Percentiles rank a stretch among this genome's conserved stretches.
Conservation (phyloP, 2,329 filamentous ascomycete species). For the Paracoccidioides brasiliensis region DNA sequence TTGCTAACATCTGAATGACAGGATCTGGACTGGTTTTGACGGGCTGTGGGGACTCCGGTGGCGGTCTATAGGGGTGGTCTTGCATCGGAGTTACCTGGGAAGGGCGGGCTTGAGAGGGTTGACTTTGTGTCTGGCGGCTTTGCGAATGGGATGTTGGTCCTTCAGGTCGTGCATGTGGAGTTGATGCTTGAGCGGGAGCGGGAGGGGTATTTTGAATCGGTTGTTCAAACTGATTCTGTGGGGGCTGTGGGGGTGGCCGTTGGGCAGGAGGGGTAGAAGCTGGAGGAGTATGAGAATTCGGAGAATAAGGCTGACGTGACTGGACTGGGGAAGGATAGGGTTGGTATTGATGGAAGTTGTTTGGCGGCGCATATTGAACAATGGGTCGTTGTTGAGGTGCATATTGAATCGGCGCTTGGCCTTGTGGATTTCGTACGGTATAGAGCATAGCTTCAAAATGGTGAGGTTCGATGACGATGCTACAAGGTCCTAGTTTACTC, state of each 20-base stretch:
- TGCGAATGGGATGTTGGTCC: slow-evolving; percentile 1
- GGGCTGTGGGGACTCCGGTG: slow-evolving; percentile 16
- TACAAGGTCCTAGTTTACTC: slow-evolving; percentile 43
- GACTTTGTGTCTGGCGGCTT: slow-evolving; percentile 2
- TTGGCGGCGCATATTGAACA: slow-evolving; percentile 30
- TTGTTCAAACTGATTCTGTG: background rate
- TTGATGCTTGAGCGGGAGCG: background rate
- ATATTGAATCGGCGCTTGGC: slow-evolving; percentile 27
- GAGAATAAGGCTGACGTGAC: slow-evolving; percentile 16
- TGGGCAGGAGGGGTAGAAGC: background rate
- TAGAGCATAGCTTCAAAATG: slow-evolving; percentile 47
- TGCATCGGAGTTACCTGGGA: slow-evolving; percentile 3
- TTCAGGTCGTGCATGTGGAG: background rate
- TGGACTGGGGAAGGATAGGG: slow-evolving; percentile 23
- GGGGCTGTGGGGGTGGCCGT: background rate
- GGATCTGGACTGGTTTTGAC: slow-evolving; percentile 36
- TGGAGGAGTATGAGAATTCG: slow-evolving; percentile 14
- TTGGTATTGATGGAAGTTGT: slow-evolving; percentile 31
- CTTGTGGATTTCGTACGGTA: slow-evolving; percentile 39
- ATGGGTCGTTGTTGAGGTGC: slow-evolving; percentile 28
- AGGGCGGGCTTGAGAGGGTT: slow-evolving; percentile 4
- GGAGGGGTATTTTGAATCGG: background rate
- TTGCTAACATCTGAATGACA: slow-evolving; percentile 41
- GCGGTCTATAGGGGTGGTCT: slow-evolving; percentile 10
- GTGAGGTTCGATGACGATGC: slow-evolving; percentile 50